These are phyloP conservation scores for Terana coerulea DNA, from an alignment of 768 basidiomycete genomes.

Conservation along the genomic window DNA sequence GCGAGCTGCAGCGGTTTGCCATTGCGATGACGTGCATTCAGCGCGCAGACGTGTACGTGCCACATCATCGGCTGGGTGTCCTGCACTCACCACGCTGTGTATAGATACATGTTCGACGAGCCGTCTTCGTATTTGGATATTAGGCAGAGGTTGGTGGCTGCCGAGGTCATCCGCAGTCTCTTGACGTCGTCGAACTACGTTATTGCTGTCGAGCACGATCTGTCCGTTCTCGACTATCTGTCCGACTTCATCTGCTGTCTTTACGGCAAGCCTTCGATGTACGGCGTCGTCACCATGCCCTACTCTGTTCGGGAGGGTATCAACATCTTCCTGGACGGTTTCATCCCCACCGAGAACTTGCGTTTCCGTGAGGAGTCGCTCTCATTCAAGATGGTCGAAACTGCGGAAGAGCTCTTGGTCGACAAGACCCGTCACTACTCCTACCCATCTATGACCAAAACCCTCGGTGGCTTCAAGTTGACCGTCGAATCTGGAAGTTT, in stretches of 20 bases:
- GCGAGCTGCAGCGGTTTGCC: conserved; percentile 96
- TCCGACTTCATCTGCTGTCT: conserved; percentile 98
- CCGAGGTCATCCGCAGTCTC: conserved; percentile 88
- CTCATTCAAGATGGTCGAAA: conserved; percentile 97
- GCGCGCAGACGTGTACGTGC: conserved; percentile 85
- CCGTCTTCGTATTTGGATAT: conserved; percentile 98
- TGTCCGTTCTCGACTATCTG: conserved; percentile 96
- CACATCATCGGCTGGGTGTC: neutral
- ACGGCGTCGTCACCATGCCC: conserved; percentile 99
- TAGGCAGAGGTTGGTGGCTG: conserved; percentile 91
- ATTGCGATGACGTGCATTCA: conserved; percentile 98
- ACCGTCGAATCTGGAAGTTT: conserved; percentile 87
- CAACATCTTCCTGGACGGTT: conserved; percentile 99
- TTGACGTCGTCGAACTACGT: conserved; percentile 85
- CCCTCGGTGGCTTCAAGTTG: conserved; percentile 92
- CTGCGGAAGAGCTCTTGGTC: conserved; percentile 81
- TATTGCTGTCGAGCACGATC: conserved; percentile 97
- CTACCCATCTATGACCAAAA: conserved; percentile 97
- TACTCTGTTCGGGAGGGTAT: conserved; percentile 98
- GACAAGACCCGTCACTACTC: conserved; percentile 88
- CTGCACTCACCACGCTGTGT: neutral
- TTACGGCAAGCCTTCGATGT: conserved; percentile 96
- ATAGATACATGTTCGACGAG: conserved; percentile 98
- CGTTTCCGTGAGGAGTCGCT: conserved; percentile 96
- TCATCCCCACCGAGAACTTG: conserved; percentile 97